Evolutionary conservation across 257 asterid species (phyloP).

Genomic region (Euphrasia confusa): DNA sequence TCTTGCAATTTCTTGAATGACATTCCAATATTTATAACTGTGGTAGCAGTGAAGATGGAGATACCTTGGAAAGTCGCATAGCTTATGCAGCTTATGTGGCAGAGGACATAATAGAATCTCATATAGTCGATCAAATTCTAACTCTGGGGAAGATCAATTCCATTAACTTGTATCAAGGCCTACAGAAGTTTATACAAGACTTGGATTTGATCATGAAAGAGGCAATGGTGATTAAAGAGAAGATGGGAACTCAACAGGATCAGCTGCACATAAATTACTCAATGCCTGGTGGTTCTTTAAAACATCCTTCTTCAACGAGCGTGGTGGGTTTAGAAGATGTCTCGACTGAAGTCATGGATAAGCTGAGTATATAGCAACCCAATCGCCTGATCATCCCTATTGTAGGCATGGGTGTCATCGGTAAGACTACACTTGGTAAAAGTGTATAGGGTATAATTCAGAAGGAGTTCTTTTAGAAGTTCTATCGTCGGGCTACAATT

Average conservation of each 20-base stretch:
- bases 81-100: conserved; percentile 18
- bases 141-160: not conserved
- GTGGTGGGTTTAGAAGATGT: conserved; percentile 3
- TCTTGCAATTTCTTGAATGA: conserved; percentile 22
- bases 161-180: not conserved
- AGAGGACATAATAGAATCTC: conserved; percentile 25
- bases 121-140: conserved; percentile 3
- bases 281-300: not conserved
- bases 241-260: not conserved
- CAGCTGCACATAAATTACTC: not conserved
- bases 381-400: not conserved
- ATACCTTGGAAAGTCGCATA: not conserved
- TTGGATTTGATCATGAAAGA: conserved; percentile 12
- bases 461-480: not conserved
- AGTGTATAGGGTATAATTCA: not conserved
- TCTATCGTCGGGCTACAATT: not conserved
- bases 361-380: not conserved
- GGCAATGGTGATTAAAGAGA: not conserved
- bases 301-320: not conserved
- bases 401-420: not conserved
- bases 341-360: not conserved
- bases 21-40: not conserved
- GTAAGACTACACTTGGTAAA: not conserved
- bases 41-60: not conserved
- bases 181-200: not conserved